Base-by-base conservation (phyloP, 129 eudicot genomes). In the Daucus carota region DNA sequence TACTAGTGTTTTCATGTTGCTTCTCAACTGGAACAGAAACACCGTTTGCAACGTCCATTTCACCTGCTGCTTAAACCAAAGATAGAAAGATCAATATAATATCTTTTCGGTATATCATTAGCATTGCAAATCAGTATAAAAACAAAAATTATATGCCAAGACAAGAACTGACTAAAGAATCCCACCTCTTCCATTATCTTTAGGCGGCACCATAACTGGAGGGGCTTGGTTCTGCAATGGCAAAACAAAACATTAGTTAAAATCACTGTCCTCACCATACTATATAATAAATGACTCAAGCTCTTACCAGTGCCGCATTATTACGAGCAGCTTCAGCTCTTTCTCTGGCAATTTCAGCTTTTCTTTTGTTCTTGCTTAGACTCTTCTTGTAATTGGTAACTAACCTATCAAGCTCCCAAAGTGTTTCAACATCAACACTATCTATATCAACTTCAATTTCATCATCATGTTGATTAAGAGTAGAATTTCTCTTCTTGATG, bases 391-490 rank as follows among this genome's bases (percentile, higher is more conserved):
- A 90, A 80, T 93, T 93, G 33, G 88, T 88, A 46, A 93, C 95
- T 78, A 90, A 93, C 80, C 98, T 83, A 66, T 93, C 98, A 16
- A 93, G 97, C 66, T 93, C 98, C 98, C 98, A 93, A 28, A 93
- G 92, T 22, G 98, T 93, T 81, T 93, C 98, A 1, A 88, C 70
- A 81, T 93, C 96, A 60, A 93, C 98, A 80, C 83, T 90, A 79
- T 93, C 97, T 47, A 93, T 93, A 69, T 93, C 98, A 67, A 93
- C 98, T 82, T 93, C 98, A 80, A 93, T 87, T 85, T 93, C 98
- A 2, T 75, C 33, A 8, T 54, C 78, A 54, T 75, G 46, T 75
- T 75, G 78, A n/a, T 22, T 14, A 33, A 75, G 38, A 18, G 70
- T 14, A 50, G 78, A 50, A 57, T 75, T 75, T 36, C 68, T 50